Base-by-base conservation (phyloP, 2,329 filamentous ascomycete genomes). In the Penicillium fuscoglaucum region DNA sequence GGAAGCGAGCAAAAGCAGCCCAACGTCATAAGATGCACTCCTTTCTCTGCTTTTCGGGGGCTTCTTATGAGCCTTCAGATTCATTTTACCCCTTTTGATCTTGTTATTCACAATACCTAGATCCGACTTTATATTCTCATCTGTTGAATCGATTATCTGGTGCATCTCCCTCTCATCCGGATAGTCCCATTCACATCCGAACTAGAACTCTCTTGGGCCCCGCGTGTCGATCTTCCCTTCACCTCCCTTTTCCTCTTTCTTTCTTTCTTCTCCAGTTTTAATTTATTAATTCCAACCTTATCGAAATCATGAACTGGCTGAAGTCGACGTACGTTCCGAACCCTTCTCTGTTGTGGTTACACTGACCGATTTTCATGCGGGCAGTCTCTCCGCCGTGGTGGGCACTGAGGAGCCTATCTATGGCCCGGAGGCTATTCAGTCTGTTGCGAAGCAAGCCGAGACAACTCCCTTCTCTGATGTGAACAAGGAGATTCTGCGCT, bases 401-500 rank as follows among this genome's bases (percentile, higher is more conserved):
- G 93, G 96, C 79, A 98, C 93, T 55, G 90, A 96, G 77, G 93
- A 97, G 83, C 93, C 93, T 73, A 90, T 96, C 78, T 97, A 99
- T 76, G 95, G 95, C 65, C 88, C 93, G 50, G 84, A 87, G 8
- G 93, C 93, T 70, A 91, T 98, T 76, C 89, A 86, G 72, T 88
- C 93, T 24, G 91, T 99, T 65, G 87, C 90, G 64, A 84, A 89
- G 70, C 91, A 97, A 79, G 84, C 90, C 63, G 85, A 89, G 75
- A 84, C 84, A 60, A 90, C 85, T 28, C 89, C 91, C 50, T 96
- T 89, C 76, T 93, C 91, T 52, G 90, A 95, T 75, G 78, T 92
- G 68, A 86, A 82, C 65, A 89, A 87, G 69, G 83, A 92, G 46
- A 88, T 96, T 74, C 77, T 96, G 71, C 90, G 88, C 80, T 99